Base-by-base conservation (phyloP, 2,329 filamentous ascomycete genomes). In the Alternaria conjuncta region DNA sequence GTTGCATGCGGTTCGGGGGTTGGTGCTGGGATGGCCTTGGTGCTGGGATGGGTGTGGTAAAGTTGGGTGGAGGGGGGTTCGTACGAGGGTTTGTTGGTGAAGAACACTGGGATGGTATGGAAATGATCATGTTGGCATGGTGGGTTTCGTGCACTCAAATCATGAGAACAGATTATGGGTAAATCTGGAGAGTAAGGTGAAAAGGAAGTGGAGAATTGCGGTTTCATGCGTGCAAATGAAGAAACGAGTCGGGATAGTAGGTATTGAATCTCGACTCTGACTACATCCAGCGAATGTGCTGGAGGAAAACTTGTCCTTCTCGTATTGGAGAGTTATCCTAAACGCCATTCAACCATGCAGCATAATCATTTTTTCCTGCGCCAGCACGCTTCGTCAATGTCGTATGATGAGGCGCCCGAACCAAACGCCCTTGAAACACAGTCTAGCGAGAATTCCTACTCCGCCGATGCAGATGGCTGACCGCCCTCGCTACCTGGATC, bases 381-480 rank as follows among this genome's bases (percentile, higher is more conserved):
- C 53, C 51, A 45, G 51, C 44, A 60, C 47, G 57, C 28, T 57
- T 51, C 30, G 8, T 51, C 36, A 18, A 57, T 32, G 10, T 49
- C 49, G 18, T 53, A 6, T 25, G 49, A 53, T 20, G 49, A 53
- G 49, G 55, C 18, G 50, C 30, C 36, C 5, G 25, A 45, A 51
- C 41, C 30, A 60, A 60, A 51, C 50, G 44, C 49, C 43, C 15
- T 11, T 26, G 59, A 36, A 57, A 41, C 46, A 57, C 44, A 54
- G 36, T 41, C 20, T 25, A 41, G 47, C 26, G 47, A 46, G 21
- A 53, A 53, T 36, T 11, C 6, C 56, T 63, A 63, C 11, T 63
- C 56, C 8, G 55, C 45, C 6, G 64, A 55, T 13, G 47, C 23
- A 57, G 64, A 44, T 12, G 59, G 55, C 41, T 30, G 60, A n/a